Percentiles rank a stretch among this genome's conserved stretches.
These are phyloP conservation scores for Xylaria sp. DNA, from an alignment of 2,329 filamentous ascomycete genomes.

Conservation along the genomic window DNA sequence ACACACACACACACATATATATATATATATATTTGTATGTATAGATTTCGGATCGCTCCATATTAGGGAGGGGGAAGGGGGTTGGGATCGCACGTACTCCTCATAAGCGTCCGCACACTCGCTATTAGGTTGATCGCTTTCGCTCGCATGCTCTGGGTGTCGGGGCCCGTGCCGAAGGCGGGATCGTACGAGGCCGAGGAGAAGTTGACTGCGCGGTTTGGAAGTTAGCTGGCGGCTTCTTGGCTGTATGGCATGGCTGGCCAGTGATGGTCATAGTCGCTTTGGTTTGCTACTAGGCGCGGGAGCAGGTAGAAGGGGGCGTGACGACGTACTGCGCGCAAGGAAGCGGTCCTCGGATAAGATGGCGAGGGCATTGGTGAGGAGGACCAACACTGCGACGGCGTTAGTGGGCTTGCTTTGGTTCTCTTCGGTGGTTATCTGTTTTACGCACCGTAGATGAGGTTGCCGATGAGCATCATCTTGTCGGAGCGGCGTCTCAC, in stretches of 20 bases:
- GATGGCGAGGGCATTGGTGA: conserved; percentile 93
- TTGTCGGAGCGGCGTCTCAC: conserved; percentile 48
- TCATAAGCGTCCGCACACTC: conserved; percentile 90
- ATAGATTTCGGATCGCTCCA: too few species aligned
- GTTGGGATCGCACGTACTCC: conserved; percentile 71
- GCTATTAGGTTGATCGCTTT: conserved; percentile 91
- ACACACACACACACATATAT: neutral
- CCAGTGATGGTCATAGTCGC: too few species aligned
- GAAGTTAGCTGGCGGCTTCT: conserved; percentile 25
- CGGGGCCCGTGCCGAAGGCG: conserved; percentile 78
- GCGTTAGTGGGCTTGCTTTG: conserved; percentile 33
- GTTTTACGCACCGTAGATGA: conserved; percentile 72
- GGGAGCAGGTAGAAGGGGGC: neutral
- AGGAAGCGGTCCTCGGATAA: conserved; percentile 96
- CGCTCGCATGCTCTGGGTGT: conserved; percentile 79
- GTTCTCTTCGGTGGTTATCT: conserved; percentile 18
- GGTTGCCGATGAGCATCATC: conserved; percentile 77
- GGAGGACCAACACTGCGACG: conserved; percentile 77
- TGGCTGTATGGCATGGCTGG: too few species aligned
- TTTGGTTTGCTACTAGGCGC: neutral
- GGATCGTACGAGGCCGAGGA: conserved; percentile 76
- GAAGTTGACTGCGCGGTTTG: conserved; percentile 76
- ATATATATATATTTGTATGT: too few species aligned
- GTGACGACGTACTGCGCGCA: conserved; percentile 73
- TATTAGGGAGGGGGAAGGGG: neutral